Evolutionary conservation across 768 basidiomycete species (phyloP), one percentile per base, ranked within the genome.

Genomic region (Gloeopeniophorella convolvens): DNA sequence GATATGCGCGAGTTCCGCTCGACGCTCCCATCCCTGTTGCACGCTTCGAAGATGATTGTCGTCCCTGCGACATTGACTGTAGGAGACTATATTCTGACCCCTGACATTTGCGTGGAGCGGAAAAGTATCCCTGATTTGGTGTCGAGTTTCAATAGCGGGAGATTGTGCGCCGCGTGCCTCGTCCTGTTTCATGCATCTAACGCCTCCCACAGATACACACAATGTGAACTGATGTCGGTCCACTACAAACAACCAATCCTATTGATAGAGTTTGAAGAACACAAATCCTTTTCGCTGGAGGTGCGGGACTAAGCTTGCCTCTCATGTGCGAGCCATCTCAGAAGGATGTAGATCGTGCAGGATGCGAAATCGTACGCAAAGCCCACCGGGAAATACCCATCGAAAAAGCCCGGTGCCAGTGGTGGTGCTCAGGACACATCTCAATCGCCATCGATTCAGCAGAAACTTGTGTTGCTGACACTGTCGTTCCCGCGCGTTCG

Each of bases 1-100:
- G 96, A 98, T 66, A 85, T 97, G 79, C 81, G 95, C 58, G 96
- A 99, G 66, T 97, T 99, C 66, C 77, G 93, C 23, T 97, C 95
- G 2, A 81, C 91, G 0, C 69, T 99, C 9, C 96, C 94, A 0
- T 93, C 89, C 0, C 65, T 99, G 4, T 71, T 98, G 7, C 92
- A 98, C 60, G 91, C 89, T 0, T 77, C 89, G 0, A 76, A 77
- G 36, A 68, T 95, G 34, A 69, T 84, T 28, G 80, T 97, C 34
- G 73, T 93, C n/a, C 95, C 96, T 0, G 85, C 86, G 1, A 98
- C 94, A 0, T 71, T 99, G 54, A 91, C 88, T 0, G 87, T 98
- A 2, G 96, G 96, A 2, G 96, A 99, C 66, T 99, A 99, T 62
- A 86, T 99, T 46, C 69, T 98, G 39, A 86, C 89, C 1, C 96